Evolutionary conservation across 1,284 basidiomycete species (phyloP).

Genomic region (Cutaneotrichosporon sp.): DNA sequence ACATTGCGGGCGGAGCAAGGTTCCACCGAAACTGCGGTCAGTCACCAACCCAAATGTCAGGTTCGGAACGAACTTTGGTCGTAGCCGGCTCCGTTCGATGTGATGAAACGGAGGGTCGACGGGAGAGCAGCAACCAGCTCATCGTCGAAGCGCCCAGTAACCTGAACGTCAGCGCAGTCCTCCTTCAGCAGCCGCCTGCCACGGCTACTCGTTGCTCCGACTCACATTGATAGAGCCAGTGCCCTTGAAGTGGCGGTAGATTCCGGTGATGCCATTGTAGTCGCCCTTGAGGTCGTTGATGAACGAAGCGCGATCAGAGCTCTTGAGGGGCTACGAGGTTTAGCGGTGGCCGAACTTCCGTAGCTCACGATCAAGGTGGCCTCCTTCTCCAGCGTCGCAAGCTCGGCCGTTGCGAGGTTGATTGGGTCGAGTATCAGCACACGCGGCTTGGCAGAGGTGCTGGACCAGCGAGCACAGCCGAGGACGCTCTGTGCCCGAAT

Average conservation of each 20-base stretch:
- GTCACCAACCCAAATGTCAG: background rate
- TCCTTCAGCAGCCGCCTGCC: too few relatives aligned
- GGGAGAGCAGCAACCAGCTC: conserved; percentile 28
- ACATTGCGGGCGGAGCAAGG: conserved; percentile 73
- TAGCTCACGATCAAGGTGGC: conserved; percentile 28
- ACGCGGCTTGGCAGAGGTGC: conserved; percentile 16
- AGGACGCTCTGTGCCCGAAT: background rate
- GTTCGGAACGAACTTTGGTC: conserved; percentile 38
- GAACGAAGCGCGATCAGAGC: conserved; percentile 27
- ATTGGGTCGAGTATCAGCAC: conserved; percentile 33
- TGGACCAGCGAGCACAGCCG: background rate
- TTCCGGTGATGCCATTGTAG: conserved; percentile 27
- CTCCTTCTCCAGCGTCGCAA: conserved; percentile 16
- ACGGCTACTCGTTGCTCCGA: background rate
- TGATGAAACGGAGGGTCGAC: conserved; percentile 24
- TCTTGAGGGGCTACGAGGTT: conserved; percentile 22
- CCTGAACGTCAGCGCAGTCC: conserved; percentile 14
- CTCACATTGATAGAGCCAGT: conserved; percentile 32
- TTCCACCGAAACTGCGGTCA: conserved; percentile 59
- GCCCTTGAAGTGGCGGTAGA: conserved; percentile 38
- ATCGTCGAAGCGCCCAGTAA: conserved; percentile 32
- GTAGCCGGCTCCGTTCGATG: conserved; percentile 34
- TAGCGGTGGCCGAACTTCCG: background rate
- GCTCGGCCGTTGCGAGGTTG: conserved; percentile 30
- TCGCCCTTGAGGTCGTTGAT: conserved; percentile 24